Base-by-base conservation (phyloP, 208 protist species). In the Cochliopodium minus region DNA sequence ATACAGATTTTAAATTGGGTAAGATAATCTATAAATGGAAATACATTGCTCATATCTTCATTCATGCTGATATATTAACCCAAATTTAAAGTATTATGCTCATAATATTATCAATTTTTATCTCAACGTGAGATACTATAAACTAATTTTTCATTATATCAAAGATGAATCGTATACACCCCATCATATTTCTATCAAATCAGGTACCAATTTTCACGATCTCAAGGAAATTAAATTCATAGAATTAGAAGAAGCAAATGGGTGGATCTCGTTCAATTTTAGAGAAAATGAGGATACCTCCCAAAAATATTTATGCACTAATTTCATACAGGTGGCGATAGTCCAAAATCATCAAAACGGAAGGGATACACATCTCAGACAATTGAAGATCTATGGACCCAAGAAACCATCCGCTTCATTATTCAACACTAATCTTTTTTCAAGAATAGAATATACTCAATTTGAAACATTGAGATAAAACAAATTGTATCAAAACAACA, bases 151-250 rank as follows among this genome's bases (percentile, higher is more conserved):
- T 40, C 65, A 80, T 47, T 72, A 66, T 56, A 77, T 79, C 57
- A 55, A 67, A 0, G 79, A 85, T 61, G 79, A 85, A 53, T 75
- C 65, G 57, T 85, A 85, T 64, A 85, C 79, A 20, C 79, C 79
- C 32, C 34, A 50, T 26, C 66, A 69, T 49, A 64, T 81, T n/a
- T 62, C 57, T 30, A 69, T 81, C 10, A 56, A 64, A n/a, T 45
- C 48, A 10, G 76, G 76, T 0, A 68, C 68, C 10, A 66, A 29
- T 29, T 69, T 73, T 40, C 71, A 82, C 48, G 76, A 82, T 53
- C 48, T 82, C 30, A 39, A 61, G 30, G 66, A 78, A 26, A 61
- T 79, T 10, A 62, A 77, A 23, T 48, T 61, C 11, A 40, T 69
- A 6, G 70, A 77, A 30, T 55, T 78, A 10, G 59, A 71, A 38